Evolutionary conservation across 768 basidiomycete species (phyloP).

Genomic region (Plicaturopsis crispa): DNA sequence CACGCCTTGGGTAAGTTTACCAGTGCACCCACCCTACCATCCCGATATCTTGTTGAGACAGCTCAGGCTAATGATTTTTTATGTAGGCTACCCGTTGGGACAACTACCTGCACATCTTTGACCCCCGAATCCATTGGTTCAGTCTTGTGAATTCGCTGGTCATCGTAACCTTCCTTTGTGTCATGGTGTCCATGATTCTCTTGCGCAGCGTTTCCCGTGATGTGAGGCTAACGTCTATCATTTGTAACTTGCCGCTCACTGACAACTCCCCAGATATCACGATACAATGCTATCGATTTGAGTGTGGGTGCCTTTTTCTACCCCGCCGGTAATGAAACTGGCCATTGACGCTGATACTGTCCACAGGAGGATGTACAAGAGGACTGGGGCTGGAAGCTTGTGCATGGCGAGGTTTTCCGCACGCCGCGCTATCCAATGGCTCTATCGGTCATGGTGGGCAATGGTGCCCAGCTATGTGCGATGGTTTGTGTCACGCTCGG

Average conservation of each 20-base stretch:
- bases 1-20: constrained; percentile 63
- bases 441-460: constrained; percentile 84
- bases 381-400: constrained; percentile 97
- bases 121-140: constrained; percentile 95
- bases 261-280: constrained; percentile 51
- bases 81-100: constrained; percentile 91
- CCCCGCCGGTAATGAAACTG: background rate
- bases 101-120: constrained; percentile 89
- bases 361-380: constrained; percentile 89
- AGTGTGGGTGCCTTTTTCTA: constrained; percentile 43
- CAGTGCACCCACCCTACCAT: background rate
- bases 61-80: constrained; percentile 7
- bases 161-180: constrained; percentile 85
- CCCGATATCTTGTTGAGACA: background rate
- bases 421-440: constrained; percentile 70
- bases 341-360: background rate
- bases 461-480: constrained; percentile 75
- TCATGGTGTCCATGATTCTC: constrained; percentile 91
- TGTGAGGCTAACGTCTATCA: constrained; percentile 33
- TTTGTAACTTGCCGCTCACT: constrained; percentile 1
- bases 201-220: constrained; percentile 83
- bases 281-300: constrained; percentile 94
- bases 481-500: constrained; percentile 88
- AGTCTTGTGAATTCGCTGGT: constrained; percentile 89
- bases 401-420: constrained; percentile 95